A percentile compares a stretch with the other conserved stretches of the same genome.
Evolutionary conservation across 202 grass and related monocot genomes (phyloP).

Genomic region (Brachypodium distachyon): DNA sequence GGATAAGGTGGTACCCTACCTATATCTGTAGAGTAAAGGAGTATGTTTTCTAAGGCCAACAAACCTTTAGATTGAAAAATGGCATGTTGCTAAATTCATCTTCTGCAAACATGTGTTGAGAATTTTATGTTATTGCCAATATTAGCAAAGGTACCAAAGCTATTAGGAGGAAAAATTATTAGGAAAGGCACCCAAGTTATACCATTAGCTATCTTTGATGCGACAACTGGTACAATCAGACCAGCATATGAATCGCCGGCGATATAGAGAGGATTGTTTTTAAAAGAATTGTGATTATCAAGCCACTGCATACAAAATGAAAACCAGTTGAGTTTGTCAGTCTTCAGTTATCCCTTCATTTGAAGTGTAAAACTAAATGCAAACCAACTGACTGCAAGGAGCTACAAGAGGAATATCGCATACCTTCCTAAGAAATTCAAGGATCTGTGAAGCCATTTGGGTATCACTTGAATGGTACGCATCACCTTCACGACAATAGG

Average conservation of each 20-base stretch:
- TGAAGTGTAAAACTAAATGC: neutral
- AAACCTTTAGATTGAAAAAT: conserved; percentile 42
- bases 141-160: neutral
- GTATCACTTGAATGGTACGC: conserved; percentile 8
- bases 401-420: neutral
- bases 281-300: conserved; percentile 19
- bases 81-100: neutral
- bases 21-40: neutral
- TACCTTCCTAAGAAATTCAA: conserved; percentile 23
- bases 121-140: neutral
- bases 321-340: neutral
- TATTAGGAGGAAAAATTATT: too few species aligned
- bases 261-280: conserved; percentile 30
- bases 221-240: conserved; percentile 17
- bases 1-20: neutral
- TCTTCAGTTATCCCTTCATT: neutral
- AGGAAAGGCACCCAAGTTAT: too few species aligned
- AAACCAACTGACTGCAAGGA: neutral
- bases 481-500: conserved; percentile 6
- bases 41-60: neutral
- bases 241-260: conserved; percentile 39
- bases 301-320: conserved; percentile 17
- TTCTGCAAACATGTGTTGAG: conserved; percentile 9
- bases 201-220: conserved; percentile 12
- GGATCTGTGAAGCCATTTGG: neutral